Base-by-base conservation (phyloP, 371 early-diverging fungal species). In the Zopfochytrium polystomum region DNA sequence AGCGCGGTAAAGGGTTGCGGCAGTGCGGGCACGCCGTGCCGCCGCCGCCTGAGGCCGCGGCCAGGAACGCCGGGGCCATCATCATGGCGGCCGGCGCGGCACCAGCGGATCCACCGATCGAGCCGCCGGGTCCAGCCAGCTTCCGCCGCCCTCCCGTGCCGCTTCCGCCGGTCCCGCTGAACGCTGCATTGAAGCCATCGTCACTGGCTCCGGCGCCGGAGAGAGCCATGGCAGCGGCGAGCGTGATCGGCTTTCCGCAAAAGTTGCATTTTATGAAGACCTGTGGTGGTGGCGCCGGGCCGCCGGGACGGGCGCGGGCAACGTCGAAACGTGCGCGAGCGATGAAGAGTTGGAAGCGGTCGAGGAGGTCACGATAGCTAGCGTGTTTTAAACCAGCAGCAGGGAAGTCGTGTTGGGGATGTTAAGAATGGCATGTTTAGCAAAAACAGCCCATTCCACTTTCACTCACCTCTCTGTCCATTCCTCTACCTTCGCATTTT, bases 291-390 rank as follows among this genome's bases (percentile, higher is more conserved):
- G n/a, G n/a, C n/a, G n/a, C n/a, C n/a, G n/a, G n/a, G n/a, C n/a
- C n/a, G n/a, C n/a, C n/a, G n/a, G n/a, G n/a, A n/a, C n/a, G n/a
- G n/a, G n/a, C n/a, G n/a, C 90, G 81, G 26, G 82, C 84, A 64
- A 96, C 93, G 74, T 96, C 97, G 65, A 94, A 93, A 31, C 81
- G 75, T 13, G 92, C 91, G 2, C 97, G 80, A 18, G 72, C 77
- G 52, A 88, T 88, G 72, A 85, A 95, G 55, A 95, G 73, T 57
- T 90, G 87, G 91, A 90, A 92, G 48, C 85, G 83, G 74, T 96
- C 93, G 43, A 96, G 78, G 47, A 95, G 69, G n/a, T 72, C 66
- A 0, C 93, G 88, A 72, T 96, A 96, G 52, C 87, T 86, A n/a
- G n/a, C n/a, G n/a, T n/a, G n/a, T n/a, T 22, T 5, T 18, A 13